Conservation (phyloP, 768 basidiomycete genomes). For the Amylocystis lapponica region DNA sequence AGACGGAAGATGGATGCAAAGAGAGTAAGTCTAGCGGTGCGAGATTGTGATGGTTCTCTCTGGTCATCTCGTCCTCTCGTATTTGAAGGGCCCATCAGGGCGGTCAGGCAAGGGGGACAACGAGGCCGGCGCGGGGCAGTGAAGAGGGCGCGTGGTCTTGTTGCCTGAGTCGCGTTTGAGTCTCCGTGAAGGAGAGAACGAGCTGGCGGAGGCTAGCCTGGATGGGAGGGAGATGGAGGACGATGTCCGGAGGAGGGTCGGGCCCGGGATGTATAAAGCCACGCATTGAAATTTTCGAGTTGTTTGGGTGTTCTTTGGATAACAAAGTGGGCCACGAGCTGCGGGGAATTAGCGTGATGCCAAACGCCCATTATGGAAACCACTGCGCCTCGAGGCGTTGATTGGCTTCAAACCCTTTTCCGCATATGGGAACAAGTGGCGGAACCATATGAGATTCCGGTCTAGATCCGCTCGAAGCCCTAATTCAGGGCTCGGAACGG, state of each 20-base stretch:
- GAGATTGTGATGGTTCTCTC: slow-evolving; percentile 17
- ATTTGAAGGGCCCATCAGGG: slow-evolving; percentile 23
- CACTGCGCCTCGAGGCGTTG: neutral
- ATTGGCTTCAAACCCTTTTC: no score
- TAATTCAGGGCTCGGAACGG: neutral
- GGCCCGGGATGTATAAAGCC: no score
- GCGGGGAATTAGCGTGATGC: no score
- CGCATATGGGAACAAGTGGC: no score
- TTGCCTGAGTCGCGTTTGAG: slow-evolving; percentile 4
- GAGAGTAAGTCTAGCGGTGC: slow-evolving; percentile 22
- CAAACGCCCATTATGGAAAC: no score
- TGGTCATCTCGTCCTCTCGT: slow-evolving; percentile 13
- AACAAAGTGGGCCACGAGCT: no score
- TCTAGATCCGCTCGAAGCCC: no score
- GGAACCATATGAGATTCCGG: no score
- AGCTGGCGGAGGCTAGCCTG: slow-evolving; percentile 2
- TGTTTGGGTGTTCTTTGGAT: no score
- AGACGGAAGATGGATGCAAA: slow-evolving; percentile 14
- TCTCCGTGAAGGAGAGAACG: neutral
- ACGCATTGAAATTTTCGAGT: no score
- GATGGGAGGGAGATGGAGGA: slow-evolving; percentile 2
- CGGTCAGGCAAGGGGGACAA: slow-evolving; percentile 4
- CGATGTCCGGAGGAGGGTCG: neutral
- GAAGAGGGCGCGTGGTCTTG: slow-evolving; percentile 1
- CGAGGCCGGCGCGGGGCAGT: slow-evolving; percentile 1